phyloP scores from a whole-genome alignment of 73 alveolate species.

The Paramecium sonneborni region DNA sequence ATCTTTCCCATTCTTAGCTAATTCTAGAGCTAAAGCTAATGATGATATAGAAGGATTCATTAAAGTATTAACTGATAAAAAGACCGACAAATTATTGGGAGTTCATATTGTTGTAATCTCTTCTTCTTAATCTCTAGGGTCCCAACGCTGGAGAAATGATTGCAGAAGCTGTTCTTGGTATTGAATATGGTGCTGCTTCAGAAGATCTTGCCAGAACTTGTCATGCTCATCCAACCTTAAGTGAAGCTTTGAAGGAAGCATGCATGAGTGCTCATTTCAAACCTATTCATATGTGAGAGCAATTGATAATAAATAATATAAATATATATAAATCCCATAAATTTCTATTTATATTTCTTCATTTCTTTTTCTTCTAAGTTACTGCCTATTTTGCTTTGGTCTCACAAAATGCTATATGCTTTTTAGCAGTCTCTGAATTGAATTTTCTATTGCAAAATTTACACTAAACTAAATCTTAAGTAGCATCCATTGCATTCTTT shows the following conservation, averaged over 20 bases:
- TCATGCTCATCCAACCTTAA: constrained; percentile 97
- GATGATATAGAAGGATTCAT: constrained; percentile 94
- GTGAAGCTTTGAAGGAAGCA: constrained; percentile 96
- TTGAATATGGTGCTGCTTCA: constrained; percentile 97
- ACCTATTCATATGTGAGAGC: constrained; percentile 84
- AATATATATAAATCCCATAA: not conserved
- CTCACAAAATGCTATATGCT: constrained; percentile 75
- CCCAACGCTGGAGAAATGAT: constrained; percentile 97
- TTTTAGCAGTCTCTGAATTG: constrained; percentile 70
- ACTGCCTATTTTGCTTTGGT: constrained; percentile 68
- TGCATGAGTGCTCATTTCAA: constrained; percentile 91
- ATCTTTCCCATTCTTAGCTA: constrained; percentile 92
- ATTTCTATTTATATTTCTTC: not conserved
- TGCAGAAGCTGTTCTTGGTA: constrained; percentile 90
- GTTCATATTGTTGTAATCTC: constrained; percentile 52
- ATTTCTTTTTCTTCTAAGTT: not conserved
- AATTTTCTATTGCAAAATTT: constrained; percentile 71
- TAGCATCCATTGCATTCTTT: constrained; percentile 50
- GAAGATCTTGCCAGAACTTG: constrained; percentile 96
- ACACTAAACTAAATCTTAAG: constrained; percentile 67
- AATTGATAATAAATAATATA: not conserved
- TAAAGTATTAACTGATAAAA: constrained; percentile 83
- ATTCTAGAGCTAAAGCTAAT: constrained; percentile 95
- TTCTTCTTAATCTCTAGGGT: constrained; percentile 80
- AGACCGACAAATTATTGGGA: constrained; percentile 92